A percentile compares a stretch with the other conserved stretches of the same genome.
Evolutionary conservation across 2,329 filamentous ascomycete species (phyloP).

Genomic region (Bisporella sp.): DNA sequence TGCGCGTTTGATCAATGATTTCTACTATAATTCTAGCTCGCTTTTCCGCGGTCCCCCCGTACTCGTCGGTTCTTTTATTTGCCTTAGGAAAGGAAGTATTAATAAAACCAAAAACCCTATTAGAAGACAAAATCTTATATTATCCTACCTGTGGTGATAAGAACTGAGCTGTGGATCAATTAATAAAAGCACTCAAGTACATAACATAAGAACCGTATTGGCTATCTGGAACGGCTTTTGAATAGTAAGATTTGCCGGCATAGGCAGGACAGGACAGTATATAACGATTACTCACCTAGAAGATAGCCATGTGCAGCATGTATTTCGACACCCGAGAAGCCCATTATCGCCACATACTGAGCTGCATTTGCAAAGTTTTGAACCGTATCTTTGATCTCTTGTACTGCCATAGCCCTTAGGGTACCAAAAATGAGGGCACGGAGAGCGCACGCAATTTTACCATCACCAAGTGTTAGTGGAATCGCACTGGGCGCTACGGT

Average conservation of each 20-base stretch:
- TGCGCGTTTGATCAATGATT: not conserved
- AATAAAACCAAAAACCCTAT: too few species aligned
- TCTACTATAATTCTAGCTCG: not conserved
- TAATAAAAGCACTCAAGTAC: too few species aligned
- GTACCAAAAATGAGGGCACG: constrained; percentile 36
- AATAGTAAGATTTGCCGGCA: too few species aligned
- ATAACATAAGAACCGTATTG: too few species aligned
- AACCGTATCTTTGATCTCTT: constrained; percentile 47
- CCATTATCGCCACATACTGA: not conserved
- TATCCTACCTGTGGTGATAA: too few species aligned
- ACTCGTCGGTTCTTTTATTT: not conserved
- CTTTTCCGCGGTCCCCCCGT: not conserved
- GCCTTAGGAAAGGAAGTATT: too few species aligned
- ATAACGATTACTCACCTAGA: not conserved
- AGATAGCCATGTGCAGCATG: not conserved
- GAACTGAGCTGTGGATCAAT: too few species aligned
- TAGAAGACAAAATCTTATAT: too few species aligned
- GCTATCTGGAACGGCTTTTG: too few species aligned
- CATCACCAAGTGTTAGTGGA: constrained; percentile 33
- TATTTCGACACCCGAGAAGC: not conserved
- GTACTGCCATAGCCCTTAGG: constrained; percentile 47
- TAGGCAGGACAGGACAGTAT: constrained; percentile 54
- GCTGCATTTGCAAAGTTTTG: constrained; percentile 39
- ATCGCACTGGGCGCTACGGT: too few species aligned
- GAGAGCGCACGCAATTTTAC: constrained; percentile 24